phyloP scores from a whole-genome alignment of 2,329 filamentous ascomycete species.

The Colletotrichum australisinense region DNA sequence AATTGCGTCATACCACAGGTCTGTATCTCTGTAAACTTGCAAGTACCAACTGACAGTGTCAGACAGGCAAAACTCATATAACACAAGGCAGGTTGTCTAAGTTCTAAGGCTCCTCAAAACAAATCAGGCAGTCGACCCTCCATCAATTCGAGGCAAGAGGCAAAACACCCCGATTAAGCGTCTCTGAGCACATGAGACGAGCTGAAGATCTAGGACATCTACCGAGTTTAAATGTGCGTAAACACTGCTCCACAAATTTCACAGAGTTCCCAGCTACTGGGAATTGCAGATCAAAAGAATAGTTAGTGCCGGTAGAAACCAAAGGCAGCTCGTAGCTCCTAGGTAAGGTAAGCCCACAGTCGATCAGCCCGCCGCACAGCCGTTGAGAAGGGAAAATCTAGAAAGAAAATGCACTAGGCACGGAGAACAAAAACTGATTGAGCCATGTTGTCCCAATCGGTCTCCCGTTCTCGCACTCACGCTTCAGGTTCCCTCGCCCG shows the following conservation, averaged over 20 bases:
- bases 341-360: neutral
- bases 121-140: neutral
- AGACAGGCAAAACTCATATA: neutral
- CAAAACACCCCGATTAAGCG: neutral
- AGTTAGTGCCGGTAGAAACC: neutral
- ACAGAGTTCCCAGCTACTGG: neutral
- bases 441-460: neutral
- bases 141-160: neutral
- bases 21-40: neutral
- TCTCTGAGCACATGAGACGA: neutral
- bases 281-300: neutral
- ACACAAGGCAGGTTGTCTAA: neutral
- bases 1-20: slow-evolving; percentile 24
- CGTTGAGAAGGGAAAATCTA: neutral
- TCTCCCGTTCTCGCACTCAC: neutral
- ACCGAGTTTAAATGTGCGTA: neutral
- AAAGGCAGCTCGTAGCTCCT: neutral
- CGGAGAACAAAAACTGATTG: neutral
- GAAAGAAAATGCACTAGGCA: neutral
- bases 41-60: neutral
- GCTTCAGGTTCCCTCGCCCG: neutral
- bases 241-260: neutral
- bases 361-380: neutral
- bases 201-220: neutral
- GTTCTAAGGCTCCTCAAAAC: no score